Evolutionary conservation across 2,329 filamentous ascomycete species (phyloP).

Genomic region (Kalmusia sp.): DNA sequence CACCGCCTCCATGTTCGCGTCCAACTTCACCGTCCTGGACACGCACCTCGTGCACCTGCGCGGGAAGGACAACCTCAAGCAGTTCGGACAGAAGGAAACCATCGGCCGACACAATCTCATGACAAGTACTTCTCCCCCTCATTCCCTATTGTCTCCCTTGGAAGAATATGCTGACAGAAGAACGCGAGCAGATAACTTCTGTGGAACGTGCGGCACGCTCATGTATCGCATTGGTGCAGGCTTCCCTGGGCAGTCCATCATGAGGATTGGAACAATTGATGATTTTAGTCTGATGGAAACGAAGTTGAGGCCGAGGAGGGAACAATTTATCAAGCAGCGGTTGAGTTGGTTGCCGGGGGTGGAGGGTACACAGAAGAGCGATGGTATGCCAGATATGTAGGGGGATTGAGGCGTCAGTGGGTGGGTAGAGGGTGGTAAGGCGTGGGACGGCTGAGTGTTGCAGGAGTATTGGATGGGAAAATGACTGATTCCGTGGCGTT

Average conservation of each 20-base stretch:
- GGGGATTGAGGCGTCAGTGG: too few relatives aligned
- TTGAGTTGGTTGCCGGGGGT: constrained; percentile 56
- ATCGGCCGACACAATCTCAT: constrained; percentile 58
- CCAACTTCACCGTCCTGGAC: constrained; percentile 60
- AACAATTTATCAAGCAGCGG: constrained; percentile 61
- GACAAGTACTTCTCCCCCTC: constrained; percentile 50
- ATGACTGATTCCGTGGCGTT: too few relatives aligned
- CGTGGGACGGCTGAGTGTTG: too few relatives aligned
- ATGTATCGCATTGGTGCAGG: constrained; percentile 62
- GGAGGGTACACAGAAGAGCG: background rate
- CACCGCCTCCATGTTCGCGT: constrained; percentile 66
- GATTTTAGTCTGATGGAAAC: constrained; percentile 66
- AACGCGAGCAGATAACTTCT: constrained; percentile 59
- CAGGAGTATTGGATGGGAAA: too few relatives aligned
- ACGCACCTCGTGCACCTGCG: constrained; percentile 56
- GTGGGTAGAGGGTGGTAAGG: background rate
- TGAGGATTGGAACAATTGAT: constrained; percentile 68
- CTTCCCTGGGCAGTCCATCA: constrained; percentile 56
- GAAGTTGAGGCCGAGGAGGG: constrained; percentile 60
- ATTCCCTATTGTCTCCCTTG: background rate
- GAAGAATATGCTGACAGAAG: background rate
- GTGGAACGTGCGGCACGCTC: constrained; percentile 64
- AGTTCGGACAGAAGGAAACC: constrained; percentile 47
- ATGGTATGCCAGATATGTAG: too few relatives aligned
- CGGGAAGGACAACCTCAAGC: constrained; percentile 57